Conservation (phyloP, 345 rosid species). For the Combretum micranthum region DNA sequence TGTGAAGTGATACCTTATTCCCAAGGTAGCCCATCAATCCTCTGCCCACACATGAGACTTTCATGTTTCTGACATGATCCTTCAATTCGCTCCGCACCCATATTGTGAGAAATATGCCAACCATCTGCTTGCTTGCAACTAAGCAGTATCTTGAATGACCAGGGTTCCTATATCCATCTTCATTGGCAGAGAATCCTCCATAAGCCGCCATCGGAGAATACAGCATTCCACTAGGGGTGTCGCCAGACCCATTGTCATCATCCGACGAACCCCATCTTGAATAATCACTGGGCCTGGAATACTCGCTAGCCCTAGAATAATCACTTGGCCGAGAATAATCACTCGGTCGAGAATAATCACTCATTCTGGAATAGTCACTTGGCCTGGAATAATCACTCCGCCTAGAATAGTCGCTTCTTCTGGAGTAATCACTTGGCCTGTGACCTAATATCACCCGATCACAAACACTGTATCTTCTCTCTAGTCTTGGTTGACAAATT, state of each 20-base stretch:
- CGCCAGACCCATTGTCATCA: constrained; percentile 85
- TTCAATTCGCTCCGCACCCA: constrained; percentile 90
- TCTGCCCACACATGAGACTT: constrained; percentile 96
- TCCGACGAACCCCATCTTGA: constrained; percentile 93
- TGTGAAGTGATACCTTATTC: constrained; percentile 61
- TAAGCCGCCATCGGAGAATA: constrained; percentile 72
- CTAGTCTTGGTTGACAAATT: constrained; percentile 54
- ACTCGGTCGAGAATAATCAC: constrained; percentile 14
- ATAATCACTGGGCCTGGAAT: constrained; percentile 84
- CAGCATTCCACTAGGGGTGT: constrained; percentile 79
- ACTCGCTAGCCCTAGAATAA: constrained; percentile 78
- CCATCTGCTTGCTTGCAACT: constrained; percentile 97
- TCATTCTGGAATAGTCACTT: constrained; percentile 18
- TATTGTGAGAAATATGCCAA: constrained; percentile 85
- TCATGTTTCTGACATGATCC: constrained; percentile 86
- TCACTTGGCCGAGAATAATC: constrained; percentile 55
- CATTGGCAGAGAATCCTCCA: constrained; percentile 44
- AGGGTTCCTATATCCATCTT: constrained; percentile 53
- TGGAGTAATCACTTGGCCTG: constrained; percentile 45
- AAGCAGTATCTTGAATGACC: constrained; percentile 79
- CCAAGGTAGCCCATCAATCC: constrained; percentile 99
- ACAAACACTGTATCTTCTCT: constrained; percentile 85
- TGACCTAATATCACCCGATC: constrained; percentile 80
- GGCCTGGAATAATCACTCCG: constrained; percentile 38
- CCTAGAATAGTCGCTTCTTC: constrained; percentile 37